Evolutionary conservation across 352 stramenopile genomes (phyloP).

Genomic region (Blastocystis sp.): DNA sequence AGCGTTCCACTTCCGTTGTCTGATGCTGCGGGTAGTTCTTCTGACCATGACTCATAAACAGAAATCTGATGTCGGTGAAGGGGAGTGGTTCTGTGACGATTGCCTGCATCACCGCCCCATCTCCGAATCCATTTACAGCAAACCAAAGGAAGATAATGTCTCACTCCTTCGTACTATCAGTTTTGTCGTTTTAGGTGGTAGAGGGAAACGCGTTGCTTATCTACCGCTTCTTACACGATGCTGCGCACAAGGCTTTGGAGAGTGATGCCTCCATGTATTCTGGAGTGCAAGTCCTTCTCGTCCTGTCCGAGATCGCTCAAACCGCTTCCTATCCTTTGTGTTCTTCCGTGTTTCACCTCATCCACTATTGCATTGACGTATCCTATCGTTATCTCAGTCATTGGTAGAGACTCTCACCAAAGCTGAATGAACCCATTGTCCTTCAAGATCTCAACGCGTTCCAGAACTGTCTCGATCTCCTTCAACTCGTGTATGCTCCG

Average conservation of each 20-base stretch:
- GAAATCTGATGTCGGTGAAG: conserved; percentile 47
- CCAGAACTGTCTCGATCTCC: conserved; percentile 40
- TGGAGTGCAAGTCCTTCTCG: conserved; percentile 26
- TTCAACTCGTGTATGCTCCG: conserved; percentile 36
- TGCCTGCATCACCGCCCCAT: conserved; percentile 34
- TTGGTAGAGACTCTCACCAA: not conserved
- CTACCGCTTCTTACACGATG: conserved; percentile 37
- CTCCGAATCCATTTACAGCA: conserved; percentile 29
- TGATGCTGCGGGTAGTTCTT: conserved; percentile 28
- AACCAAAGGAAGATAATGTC: conserved; percentile 22
- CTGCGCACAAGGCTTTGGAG: not conserved
- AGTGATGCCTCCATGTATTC: not conserved
- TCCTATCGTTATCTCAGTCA: not conserved
- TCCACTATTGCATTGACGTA: conserved; percentile 1
- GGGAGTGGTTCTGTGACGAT: conserved; percentile 69
- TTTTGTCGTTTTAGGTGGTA: not conserved
- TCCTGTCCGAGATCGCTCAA: conserved; percentile 48
- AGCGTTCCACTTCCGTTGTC: conserved; percentile 63
- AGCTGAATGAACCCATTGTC: conserved; percentile 2
- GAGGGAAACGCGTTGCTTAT: conserved; percentile 5
- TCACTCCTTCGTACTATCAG: not conserved
- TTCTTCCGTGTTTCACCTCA: conserved; percentile 51
- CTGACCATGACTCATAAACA: not conserved
- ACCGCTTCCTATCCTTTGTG: conserved; percentile 12
- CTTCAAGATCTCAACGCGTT: conserved; percentile 11